Base-by-base conservation (phyloP, 2,329 filamentous ascomycete species). In the Xylaria sp. region DNA sequence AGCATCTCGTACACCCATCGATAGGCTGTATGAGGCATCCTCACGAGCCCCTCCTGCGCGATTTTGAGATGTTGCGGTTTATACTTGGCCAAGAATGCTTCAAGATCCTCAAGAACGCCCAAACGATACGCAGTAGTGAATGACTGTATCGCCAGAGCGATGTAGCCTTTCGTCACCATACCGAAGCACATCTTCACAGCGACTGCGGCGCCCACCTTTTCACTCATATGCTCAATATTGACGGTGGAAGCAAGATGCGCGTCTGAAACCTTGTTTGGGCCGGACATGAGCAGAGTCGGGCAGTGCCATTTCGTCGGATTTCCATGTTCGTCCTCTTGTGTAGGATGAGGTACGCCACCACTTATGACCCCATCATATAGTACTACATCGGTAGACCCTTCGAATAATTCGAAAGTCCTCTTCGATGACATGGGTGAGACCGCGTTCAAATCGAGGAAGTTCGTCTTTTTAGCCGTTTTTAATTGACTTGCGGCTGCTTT, bases 161-260 rank as follows among this genome's bases (percentile, higher is more conserved):
- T 47, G 18, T 47, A 47, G 44, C 44, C 44, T 21, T 47, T 47
- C n/a, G 44, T 47, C n/a, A 23, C n/a, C 44, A 47, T 47, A 18
- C n/a, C 44, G 23, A 47, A 47, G n/a, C 44, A 47, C 44, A 47
- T 47, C 2, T 47, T 47, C n/a, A 47, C 44, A 47, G 44, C 44
- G 6, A 47, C 44, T 42, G 40, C 40, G 16, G 40, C 40, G 40
- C 40, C 40, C 5, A 42, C 16, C 16, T 42, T 42, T 16, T 42
- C 40, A 16, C 40, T 42, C 40, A 42, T 3, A 16, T 42, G 40
- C 40, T 42, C 40, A 42, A 42, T 42, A 18, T 42, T 42, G 40
- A 42, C 18, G 12, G 40, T 16, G 40, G 40, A 42, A 42, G n/a
- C n/a, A 47, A 47, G 18, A n/a, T 47, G 8, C 44, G n/a, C 8